Percentiles rank a stretch among this genome's conserved stretches.
phyloP scores from a whole-genome alignment of 1,284 basidiomycete species.

The Cutaneotrichosporon sp. region DNA sequence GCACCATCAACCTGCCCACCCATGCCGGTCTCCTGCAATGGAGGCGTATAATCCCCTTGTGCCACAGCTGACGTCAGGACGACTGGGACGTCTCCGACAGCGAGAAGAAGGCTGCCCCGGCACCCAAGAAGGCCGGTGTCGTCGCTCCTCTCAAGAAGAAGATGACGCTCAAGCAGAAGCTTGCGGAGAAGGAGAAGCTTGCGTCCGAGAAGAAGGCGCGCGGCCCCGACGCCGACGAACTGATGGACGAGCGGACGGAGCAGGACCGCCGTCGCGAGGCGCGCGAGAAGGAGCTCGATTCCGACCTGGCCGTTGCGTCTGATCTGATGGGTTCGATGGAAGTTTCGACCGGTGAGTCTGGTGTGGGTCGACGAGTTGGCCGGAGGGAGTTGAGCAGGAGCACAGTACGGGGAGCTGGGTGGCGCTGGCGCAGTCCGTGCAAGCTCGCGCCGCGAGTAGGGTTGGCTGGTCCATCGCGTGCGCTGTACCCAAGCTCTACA shows the following conservation, averaged over 20 bases:
- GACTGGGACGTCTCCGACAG: slow-evolving; percentile 92
- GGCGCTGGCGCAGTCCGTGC: no score
- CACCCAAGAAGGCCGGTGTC: slow-evolving; percentile 52
- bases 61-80: slow-evolving; percentile 59
- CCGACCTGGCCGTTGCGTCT: slow-evolving; percentile 78
- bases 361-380: neutral
- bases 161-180: slow-evolving; percentile 80
- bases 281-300: slow-evolving; percentile 73
- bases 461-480: no score
- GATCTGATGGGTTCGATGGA: slow-evolving; percentile 70
- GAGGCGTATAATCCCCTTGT: no score
- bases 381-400: neutral
- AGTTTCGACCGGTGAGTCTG: slow-evolving; percentile 32
- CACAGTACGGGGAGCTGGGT: no score
- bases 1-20: neutral
- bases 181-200: slow-evolving; percentile 71
- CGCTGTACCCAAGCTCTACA: no score
- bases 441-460: no score
- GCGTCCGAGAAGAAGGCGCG: slow-evolving; percentile 57
- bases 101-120: slow-evolving; percentile 58
- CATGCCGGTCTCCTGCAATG: neutral
- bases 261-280: slow-evolving; percentile 70
- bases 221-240: slow-evolving; percentile 61
- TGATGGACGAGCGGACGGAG: slow-evolving; percentile 66
- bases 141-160: slow-evolving; percentile 79